phyloP scores from a whole-genome alignment of 139 green algal genomes.

The Picochlorum sp. region DNA sequence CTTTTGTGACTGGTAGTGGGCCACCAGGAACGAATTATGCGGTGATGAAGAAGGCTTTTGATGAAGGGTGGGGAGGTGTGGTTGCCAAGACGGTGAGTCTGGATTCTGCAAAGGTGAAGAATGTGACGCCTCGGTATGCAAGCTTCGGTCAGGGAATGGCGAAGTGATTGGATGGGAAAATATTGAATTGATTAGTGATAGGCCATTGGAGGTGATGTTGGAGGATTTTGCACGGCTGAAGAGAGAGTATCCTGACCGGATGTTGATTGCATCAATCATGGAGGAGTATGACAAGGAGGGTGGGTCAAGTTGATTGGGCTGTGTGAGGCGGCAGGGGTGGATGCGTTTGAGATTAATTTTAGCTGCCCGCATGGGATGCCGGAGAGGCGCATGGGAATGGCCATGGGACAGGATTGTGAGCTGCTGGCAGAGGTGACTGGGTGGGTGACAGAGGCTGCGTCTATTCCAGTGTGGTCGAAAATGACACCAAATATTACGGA shows the following conservation, averaged over 20 bases:
- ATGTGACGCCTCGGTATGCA: constrained; percentile 96
- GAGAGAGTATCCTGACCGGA: constrained; percentile 81
- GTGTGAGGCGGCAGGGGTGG: constrained; percentile 80
- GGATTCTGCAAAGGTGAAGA: constrained; percentile 84
- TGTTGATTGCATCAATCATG: constrained; percentile 96
- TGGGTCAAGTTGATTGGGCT: constrained; percentile 92
- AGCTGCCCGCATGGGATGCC: constrained; percentile 89
- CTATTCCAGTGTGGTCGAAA: constrained; percentile 92
- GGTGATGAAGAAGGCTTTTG: constrained; percentile 80
- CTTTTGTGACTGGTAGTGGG: constrained; percentile 89
- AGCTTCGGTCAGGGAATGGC: constrained; percentile 51
- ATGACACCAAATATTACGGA: constrained; percentile 99
- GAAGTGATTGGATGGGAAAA: constrained; percentile 93
- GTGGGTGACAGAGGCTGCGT: constrained; percentile 83
- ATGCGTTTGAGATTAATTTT: constrained; percentile 98
- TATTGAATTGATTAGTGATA: constrained; percentile 92
- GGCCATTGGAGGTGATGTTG: constrained; percentile 90
- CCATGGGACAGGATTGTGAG: constrained; percentile 57
- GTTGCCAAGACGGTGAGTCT: constrained; percentile 91
- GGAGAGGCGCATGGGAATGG: constrained; percentile 77
- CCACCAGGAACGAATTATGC: constrained; percentile 72
- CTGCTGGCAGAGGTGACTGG: constrained; percentile 68
- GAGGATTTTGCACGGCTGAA: constrained; percentile 82
- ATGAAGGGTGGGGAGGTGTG: constrained; percentile 96
- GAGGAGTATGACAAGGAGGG: constrained; percentile 72